Evolutionary conservation across 768 basidiomycete species (phyloP).

Genomic region (Trametes villosa): DNA sequence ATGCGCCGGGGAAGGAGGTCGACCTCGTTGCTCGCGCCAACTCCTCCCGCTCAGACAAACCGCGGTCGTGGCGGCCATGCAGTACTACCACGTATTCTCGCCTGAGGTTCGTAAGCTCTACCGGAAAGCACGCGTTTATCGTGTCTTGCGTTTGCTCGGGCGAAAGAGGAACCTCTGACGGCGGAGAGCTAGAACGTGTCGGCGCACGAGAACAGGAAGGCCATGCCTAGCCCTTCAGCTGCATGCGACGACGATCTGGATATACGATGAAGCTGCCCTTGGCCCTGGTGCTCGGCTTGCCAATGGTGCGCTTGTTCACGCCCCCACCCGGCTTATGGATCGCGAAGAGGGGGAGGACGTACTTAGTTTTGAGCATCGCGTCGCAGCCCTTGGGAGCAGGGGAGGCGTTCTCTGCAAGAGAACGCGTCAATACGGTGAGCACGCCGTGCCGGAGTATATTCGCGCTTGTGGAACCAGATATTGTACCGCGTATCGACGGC

Average conservation of each 20-base stretch:
- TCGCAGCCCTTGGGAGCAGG: constrained; percentile 41
- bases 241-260: constrained; percentile 54
- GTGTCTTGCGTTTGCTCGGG: not conserved
- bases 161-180: not conserved
- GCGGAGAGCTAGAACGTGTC: constrained; percentile 9
- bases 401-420: constrained; percentile 12
- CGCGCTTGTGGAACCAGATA: constrained; percentile 44
- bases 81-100: not conserved
- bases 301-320: constrained; percentile 56
- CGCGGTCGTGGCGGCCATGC: not conserved
- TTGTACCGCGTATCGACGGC: constrained; percentile 41
- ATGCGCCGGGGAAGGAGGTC: not conserved
- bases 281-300: constrained; percentile 48
- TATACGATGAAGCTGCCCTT: constrained; percentile 64
- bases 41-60: not conserved
- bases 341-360: constrained; percentile 54
- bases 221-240: constrained; percentile 61
- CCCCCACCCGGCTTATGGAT: constrained; percentile 49
- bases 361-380: constrained; percentile 41
- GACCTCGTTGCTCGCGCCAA: not conserved
- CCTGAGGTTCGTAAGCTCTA: not conserved
- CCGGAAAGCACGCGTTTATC: not conserved
- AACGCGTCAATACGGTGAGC: constrained; percentile 24
- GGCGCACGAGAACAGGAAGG: not conserved
- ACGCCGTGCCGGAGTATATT: not conserved